These are phyloP conservation scores for Starmera caribaea DNA, from an alignment of 805 yeast species.

Conservation along the genomic window DNA sequence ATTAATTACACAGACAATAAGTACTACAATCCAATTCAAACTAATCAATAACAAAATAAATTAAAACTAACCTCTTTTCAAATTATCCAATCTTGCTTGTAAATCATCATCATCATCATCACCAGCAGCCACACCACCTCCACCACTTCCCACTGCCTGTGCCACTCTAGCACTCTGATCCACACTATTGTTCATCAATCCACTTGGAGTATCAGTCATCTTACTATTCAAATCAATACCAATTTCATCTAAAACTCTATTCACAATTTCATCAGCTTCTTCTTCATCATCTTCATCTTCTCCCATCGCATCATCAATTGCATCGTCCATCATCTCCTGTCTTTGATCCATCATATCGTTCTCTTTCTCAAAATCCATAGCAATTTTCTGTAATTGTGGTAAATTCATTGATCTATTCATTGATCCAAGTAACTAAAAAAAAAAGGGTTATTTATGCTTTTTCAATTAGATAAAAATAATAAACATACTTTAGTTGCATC, in stretches of 20 bases:
- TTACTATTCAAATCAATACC: slow-evolving; percentile 71
- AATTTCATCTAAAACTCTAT: slow-evolving; percentile 89
- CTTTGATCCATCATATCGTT: slow-evolving; percentile 97
- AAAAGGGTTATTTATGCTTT: no score
- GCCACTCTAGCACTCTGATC: slow-evolving; percentile 34
- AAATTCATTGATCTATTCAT: slow-evolving; percentile 89
- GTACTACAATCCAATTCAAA: no score
- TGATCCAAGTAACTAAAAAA: slow-evolving; percentile 46
- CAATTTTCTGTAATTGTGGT: slow-evolving; percentile 79
- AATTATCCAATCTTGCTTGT: slow-evolving; percentile 79
- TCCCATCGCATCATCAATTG: slow-evolving; percentile 93
- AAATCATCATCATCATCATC: slow-evolving; percentile 63
- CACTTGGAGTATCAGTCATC: slow-evolving; percentile 36
- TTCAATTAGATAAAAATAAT: no score
- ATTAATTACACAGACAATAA: no score
- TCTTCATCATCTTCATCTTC: slow-evolving; percentile 82
- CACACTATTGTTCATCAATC: slow-evolving; percentile 12
- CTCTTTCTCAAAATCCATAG: slow-evolving; percentile 92
- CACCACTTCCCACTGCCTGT: slow-evolving; percentile 40
- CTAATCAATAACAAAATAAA: background rate
- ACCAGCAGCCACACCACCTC: slow-evolving; percentile 28
- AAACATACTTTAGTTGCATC: slow-evolving; percentile 61
- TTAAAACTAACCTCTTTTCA: slow-evolving; percentile 39
- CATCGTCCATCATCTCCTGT: slow-evolving; percentile 98
- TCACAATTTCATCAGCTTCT: slow-evolving; percentile 85